phyloP scores from a whole-genome alignment of 2,329 filamentous ascomycete species.

The Calonectria pauciramosa region DNA sequence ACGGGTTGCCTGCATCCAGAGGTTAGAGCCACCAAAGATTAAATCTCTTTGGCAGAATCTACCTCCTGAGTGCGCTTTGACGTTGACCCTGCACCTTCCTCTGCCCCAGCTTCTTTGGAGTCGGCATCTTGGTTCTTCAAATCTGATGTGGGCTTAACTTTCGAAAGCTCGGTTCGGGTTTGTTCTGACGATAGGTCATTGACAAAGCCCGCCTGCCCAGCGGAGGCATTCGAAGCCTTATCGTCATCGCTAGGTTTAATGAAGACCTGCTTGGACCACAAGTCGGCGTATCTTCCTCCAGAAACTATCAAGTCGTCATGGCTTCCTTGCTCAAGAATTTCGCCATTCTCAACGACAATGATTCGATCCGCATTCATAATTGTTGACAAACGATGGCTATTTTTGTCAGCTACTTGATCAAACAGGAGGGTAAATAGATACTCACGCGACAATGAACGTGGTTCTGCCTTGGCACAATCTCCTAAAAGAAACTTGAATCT shows the following conservation, averaged over 20 bases:
- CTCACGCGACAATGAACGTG: conserved; percentile 76
- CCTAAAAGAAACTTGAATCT: conserved; percentile 74
- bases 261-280: conserved; percentile 76
- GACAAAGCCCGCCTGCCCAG: conserved; percentile 45
- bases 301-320: conserved; percentile 70
- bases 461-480: conserved; percentile 72
- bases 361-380: conserved; percentile 79
- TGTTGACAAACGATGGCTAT: conserved; percentile 76
- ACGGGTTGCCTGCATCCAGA: conserved; percentile 62
- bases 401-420: conserved; percentile 23
- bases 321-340: conserved; percentile 73
- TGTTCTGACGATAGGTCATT: conserved; percentile 55
- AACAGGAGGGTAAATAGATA: neutral
- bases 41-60: conserved; percentile 53
- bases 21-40: conserved; percentile 57
- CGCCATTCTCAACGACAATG: conserved; percentile 73
- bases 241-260: conserved; percentile 61
- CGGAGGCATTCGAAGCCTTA: conserved; percentile 34
- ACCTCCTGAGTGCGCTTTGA: conserved; percentile 63
- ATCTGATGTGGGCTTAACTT: conserved; percentile 45
- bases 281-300: conserved; percentile 73
- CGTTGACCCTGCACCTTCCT: conserved; percentile 48
- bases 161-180: conserved; percentile 51
- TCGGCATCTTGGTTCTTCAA: conserved; percentile 42
- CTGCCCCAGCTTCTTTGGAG: conserved; percentile 34